Evolutionary conservation across 106 monocot genomes (phyloP), one percentile per base, ranked within the genome.

Genomic region (Dendrobium nobile): DNA sequence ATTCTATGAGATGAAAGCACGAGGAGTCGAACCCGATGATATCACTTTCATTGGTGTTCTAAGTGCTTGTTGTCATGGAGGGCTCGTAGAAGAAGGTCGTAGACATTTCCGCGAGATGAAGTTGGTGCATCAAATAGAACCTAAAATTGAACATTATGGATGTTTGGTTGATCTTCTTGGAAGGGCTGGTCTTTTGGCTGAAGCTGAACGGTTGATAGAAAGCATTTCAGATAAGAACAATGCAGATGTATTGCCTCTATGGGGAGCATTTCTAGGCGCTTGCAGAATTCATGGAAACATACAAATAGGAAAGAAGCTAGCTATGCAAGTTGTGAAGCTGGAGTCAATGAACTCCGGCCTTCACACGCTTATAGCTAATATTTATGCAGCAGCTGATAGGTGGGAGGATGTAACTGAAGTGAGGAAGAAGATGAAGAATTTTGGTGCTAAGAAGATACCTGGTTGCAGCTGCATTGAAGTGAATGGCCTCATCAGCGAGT

Each of bases 121-220:
- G 45, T 56, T 77, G 37, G 67, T 67, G 9, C 79, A 87, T 77
- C 65, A 77, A 37, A 64, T 93, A 41, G 84, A 82, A 42, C 93
- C 93, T 9, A 88, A 86, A 73, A 15, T 84, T 5, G 84, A 90
- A 64, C 90, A 91, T 19, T 91, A 84, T 75, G 87, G 87, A 56
- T 93, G 89, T 80, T 51, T 93, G 70, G 85, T 89, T 61, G 90
- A 93, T 65, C 87, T 93, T 27, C 84, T 93, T 41, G 88, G 87
- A 15, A 79, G 89, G 56, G 85, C 86, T 20, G 90, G 93, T 17
- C 85, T 80, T 72, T 54, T 93, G 41, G 77, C 85, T 41, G 88
- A 93, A 72, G 90, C 90, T 27, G 84, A 80, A 51, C 58, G 81
- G 43, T 48, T 93, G 78, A 87, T 93, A 47, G 19, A 77, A 67